phyloP scores from a whole-genome alignment of 495 filamentous ascomycete species.

The Rhizodiscina lignyota region DNA sequence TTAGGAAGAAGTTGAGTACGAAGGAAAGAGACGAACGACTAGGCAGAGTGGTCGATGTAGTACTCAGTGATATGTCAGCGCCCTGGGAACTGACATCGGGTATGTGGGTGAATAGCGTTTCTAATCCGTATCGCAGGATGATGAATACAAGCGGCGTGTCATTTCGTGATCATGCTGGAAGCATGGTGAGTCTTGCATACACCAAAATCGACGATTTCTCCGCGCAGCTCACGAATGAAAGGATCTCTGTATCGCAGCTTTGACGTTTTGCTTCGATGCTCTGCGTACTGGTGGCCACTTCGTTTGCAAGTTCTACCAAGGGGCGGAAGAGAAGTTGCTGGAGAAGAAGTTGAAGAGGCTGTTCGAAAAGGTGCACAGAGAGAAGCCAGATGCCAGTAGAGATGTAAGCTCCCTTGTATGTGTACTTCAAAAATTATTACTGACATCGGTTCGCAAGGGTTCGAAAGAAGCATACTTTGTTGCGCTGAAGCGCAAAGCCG shows the following conservation, averaged over 20 bases:
- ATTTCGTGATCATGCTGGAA: slow-evolving; percentile 80
- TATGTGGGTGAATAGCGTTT: slow-evolving; percentile 71
- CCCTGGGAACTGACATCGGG: slow-evolving; percentile 73
- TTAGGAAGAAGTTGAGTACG: slow-evolving; percentile 6
- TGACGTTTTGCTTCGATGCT: slow-evolving; percentile 68
- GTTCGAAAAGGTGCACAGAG: slow-evolving; percentile 62
- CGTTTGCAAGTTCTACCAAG: slow-evolving; percentile 95
- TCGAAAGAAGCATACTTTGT: slow-evolving; percentile 83
- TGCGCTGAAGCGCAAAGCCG: slow-evolving; percentile 41
- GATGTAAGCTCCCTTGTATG: slow-evolving; percentile 36
- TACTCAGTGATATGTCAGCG: slow-evolving; percentile 96
- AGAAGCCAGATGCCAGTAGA: slow-evolving; percentile 83
- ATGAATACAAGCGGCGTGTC: slow-evolving; percentile 89
- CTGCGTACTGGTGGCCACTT: slow-evolving; percentile 73
- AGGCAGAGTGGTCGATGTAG: slow-evolving; percentile 68
- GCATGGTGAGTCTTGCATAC: slow-evolving; percentile 69
- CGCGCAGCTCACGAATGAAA: no score
- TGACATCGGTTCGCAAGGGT: slow-evolving; percentile 38
- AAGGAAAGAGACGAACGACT: slow-evolving; percentile 16
- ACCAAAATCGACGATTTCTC: slow-evolving; percentile 1
- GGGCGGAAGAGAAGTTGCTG: slow-evolving; percentile 62
- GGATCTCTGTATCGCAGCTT: slow-evolving; percentile 78
- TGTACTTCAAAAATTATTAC: slow-evolving; percentile 5
- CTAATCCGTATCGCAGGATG: slow-evolving; percentile 90
- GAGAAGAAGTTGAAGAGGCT: slow-evolving; percentile 53